phyloP scores from a whole-genome alignment of 129 eudicot species.

The Flaveria brownii region DNA sequence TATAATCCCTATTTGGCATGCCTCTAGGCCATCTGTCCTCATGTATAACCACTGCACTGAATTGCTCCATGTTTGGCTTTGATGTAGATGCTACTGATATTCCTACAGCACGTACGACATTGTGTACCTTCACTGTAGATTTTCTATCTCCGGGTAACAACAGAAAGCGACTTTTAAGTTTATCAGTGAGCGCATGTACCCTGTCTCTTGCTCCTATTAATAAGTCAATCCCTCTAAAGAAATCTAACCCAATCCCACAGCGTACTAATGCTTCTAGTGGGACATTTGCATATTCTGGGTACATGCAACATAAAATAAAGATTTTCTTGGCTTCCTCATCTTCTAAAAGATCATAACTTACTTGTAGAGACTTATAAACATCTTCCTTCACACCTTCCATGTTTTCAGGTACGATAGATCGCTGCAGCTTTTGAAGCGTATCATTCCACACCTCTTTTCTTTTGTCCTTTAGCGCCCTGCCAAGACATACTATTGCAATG shows the following conservation, averaged over 20 bases:
- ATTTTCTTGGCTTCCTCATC: slow-evolving; percentile 35
- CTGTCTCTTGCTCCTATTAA: slow-evolving; percentile 33
- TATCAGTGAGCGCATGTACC: slow-evolving; percentile 31
- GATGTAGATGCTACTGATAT: slow-evolving; percentile 37
- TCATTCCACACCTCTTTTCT: slow-evolving; percentile 34
- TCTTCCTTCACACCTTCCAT: slow-evolving; percentile 36
- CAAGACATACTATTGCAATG: slow-evolving; percentile 41
- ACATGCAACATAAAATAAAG: slow-evolving; percentile 39
- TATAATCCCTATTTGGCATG: slow-evolving; percentile 11
- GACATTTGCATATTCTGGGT: slow-evolving; percentile 46
- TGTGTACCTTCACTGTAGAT: slow-evolving; percentile 42
- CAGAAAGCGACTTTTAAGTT: slow-evolving; percentile 34
- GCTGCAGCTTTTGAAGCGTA: slow-evolving; percentile 29
- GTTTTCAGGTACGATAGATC: slow-evolving; percentile 27
- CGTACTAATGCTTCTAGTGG: slow-evolving; percentile 43
- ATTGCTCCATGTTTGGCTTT: slow-evolving; percentile 16
- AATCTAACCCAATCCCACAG: slow-evolving; percentile 33
- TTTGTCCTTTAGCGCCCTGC: slow-evolving; percentile 39
- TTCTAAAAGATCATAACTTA: slow-evolving; percentile 43
- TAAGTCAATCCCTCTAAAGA: slow-evolving; percentile 22
- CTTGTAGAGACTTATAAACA: slow-evolving; percentile 39
- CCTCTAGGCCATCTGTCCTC: slow-evolving; percentile 42
- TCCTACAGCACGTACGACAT: slow-evolving; percentile 43
- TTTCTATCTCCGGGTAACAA: slow-evolving; percentile 33
- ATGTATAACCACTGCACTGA: slow-evolving; percentile 35